phyloP scores from a whole-genome alignment of 441 rosid species.

The Arabidopsis hybrid region DNA sequence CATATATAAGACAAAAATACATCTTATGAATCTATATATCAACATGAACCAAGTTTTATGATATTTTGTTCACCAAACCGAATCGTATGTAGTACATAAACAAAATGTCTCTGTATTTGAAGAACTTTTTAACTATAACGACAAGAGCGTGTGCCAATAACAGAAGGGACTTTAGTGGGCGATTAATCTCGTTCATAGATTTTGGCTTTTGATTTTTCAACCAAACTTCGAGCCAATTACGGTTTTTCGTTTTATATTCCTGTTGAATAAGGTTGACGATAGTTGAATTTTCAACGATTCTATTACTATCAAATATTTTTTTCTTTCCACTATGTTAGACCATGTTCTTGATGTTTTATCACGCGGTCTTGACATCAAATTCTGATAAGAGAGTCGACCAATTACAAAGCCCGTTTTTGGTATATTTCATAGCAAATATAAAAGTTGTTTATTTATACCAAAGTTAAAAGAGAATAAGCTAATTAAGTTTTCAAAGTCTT shows the following conservation, averaged over 20 bases:
- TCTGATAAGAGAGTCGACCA: not conserved
- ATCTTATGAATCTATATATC: too few species aligned
- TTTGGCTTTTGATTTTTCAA: constrained; percentile 44
- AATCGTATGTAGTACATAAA: not conserved
- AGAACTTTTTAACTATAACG: not conserved
- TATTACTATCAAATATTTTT: not conserved
- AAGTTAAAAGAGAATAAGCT: not conserved
- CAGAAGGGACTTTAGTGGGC: constrained; percentile 27
- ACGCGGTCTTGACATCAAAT: not conserved
- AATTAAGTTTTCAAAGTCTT: not conserved
- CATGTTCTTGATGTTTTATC: not conserved
- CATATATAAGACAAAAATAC: not conserved
- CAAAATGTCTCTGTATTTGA: not conserved
- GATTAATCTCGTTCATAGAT: constrained; percentile 35
- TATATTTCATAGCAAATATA: not conserved
- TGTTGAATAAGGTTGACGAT: constrained; percentile 16
- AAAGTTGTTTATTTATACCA: not conserved
- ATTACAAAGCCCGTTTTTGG: not conserved
- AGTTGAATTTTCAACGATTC: constrained; percentile 29
- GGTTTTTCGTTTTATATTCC: constrained; percentile 23
- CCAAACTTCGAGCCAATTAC: constrained; percentile 40
- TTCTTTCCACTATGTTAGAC: not conserved
- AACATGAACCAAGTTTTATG: not conserved
- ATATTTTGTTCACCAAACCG: not conserved
- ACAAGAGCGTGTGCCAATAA: constrained; percentile 31